Conservation (phyloP, 441 rosid genomes). For the Bocquillonia castaneifolia region DNA sequence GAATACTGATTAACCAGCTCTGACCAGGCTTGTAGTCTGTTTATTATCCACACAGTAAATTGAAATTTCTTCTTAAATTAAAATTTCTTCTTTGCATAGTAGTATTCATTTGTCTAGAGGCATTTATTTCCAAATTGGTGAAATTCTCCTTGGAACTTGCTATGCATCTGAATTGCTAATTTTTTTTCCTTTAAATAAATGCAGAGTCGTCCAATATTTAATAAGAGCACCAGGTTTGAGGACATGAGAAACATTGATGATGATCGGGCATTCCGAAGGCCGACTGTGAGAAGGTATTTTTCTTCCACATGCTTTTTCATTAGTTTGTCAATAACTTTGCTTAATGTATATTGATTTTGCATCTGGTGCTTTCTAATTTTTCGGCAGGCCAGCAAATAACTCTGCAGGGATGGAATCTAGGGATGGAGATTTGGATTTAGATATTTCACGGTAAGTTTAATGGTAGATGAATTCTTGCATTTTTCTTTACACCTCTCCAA, state of each 20-base stretch:
- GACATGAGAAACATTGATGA: constrained; percentile 81
- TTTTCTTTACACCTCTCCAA: neutral
- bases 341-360: neutral
- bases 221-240: constrained; percentile 95
- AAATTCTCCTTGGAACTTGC: neutral
- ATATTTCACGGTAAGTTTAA: constrained; percentile 55
- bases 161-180: neutral
- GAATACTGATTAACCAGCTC: neutral
- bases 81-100: neutral
- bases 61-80: neutral
- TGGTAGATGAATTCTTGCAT: neutral
- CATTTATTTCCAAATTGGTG: neutral
- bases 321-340: neutral
- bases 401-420: constrained; percentile 69
- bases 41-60: neutral
- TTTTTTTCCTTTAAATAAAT: constrained; percentile 20
- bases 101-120: neutral
- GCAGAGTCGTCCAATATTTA: constrained; percentile 96
- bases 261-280: constrained; percentile 73
- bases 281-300: constrained; percentile 62
- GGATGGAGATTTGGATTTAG: constrained; percentile 89
- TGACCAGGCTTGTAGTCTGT: neutral
- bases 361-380: constrained; percentile 2
- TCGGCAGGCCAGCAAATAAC: constrained; percentile 59
- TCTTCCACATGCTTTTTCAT: neutral